A percentile compares a stretch with the other conserved stretches of the same genome.
Conservation (phyloP, 306 rosid species). For the Cucumis melo region DNA sequence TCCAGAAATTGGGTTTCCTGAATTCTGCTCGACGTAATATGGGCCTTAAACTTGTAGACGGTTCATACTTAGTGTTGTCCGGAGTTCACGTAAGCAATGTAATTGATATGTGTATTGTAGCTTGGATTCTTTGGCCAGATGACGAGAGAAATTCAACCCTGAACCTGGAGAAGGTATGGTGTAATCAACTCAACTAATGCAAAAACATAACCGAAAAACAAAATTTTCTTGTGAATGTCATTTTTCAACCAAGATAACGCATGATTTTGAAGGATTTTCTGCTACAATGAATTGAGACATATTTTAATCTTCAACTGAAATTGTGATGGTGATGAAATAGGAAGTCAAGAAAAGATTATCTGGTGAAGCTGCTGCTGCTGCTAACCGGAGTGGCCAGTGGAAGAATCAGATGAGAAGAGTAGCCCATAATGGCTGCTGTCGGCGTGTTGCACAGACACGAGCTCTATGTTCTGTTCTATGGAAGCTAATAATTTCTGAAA, state of each 20-base stretch:
- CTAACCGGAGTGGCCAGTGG: conserved; percentile 81
- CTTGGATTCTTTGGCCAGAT: conserved; percentile 99
- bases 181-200: not conserved
- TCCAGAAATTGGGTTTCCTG: conserved; percentile 53
- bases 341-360: conserved; percentile 86
- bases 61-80: conserved; percentile 45
- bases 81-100: conserved; percentile 40
- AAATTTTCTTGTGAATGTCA: not conserved
- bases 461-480: conserved; percentile 80
- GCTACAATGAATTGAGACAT: not conserved
- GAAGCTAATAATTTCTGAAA: conserved; percentile 79
- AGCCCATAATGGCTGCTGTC: conserved; percentile 94
- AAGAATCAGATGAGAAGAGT: conserved; percentile 93
- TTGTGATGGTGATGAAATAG: conserved; percentile 23
- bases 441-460: conserved; percentile 82
- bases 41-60: conserved; percentile 47
- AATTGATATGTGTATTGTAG: conserved; percentile 60
- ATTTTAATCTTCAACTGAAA: not conserved
- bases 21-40: conserved; percentile 30
- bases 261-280: not conserved
- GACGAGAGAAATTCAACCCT: conserved; percentile 82
- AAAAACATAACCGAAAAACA: not conserved
- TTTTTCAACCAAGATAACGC: not conserved
- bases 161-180: conserved; percentile 78
- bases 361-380: conserved; percentile 63